These are phyloP conservation scores for Tephrocybe sp. DNA, from an alignment of 768 basidiomycete species.

Conservation along the genomic window DNA sequence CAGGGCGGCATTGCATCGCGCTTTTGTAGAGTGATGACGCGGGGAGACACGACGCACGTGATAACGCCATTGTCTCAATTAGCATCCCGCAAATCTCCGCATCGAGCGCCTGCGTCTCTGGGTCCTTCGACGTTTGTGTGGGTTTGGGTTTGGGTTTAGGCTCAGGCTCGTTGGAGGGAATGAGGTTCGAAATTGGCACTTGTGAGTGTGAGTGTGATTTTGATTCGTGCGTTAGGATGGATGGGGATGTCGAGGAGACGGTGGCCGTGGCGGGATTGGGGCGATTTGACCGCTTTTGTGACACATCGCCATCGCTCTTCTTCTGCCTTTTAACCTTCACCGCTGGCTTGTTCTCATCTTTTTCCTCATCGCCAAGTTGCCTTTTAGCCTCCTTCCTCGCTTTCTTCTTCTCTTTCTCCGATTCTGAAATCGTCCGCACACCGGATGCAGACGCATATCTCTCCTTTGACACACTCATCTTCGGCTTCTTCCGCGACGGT, in stretches of 20 bases:
- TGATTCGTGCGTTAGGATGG: slow-evolving; percentile 3
- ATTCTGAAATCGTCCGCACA: background rate
- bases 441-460: background rate
- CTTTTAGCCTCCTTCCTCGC: slow-evolving; percentile 12
- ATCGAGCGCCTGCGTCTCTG: slow-evolving; percentile 11
- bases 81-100: slow-evolving; percentile 62
- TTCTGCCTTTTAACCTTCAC: slow-evolving; percentile 24
- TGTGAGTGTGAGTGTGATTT: background rate
- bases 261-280: slow-evolving; percentile 4
- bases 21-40: slow-evolving; percentile 51
- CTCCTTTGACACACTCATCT: background rate
- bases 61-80: slow-evolving; percentile 70
- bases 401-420: slow-evolving; percentile 2
- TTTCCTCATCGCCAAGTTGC: slow-evolving; percentile 11
- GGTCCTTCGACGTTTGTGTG: background rate
- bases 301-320: slow-evolving; percentile 11
- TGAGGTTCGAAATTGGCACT: background rate
- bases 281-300: background rate
- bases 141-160: background rate
- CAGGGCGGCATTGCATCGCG: slow-evolving; percentile 54
- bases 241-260: background rate
- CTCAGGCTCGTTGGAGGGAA: too few relatives aligned
- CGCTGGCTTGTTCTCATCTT: slow-evolving; percentile 14
- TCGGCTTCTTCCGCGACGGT: slow-evolving; percentile 22
- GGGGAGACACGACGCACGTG: slow-evolving; percentile 67